Evolutionary conservation across 176 grass and related monocot genomes (phyloP).

Genomic region (Poa annua): DNA sequence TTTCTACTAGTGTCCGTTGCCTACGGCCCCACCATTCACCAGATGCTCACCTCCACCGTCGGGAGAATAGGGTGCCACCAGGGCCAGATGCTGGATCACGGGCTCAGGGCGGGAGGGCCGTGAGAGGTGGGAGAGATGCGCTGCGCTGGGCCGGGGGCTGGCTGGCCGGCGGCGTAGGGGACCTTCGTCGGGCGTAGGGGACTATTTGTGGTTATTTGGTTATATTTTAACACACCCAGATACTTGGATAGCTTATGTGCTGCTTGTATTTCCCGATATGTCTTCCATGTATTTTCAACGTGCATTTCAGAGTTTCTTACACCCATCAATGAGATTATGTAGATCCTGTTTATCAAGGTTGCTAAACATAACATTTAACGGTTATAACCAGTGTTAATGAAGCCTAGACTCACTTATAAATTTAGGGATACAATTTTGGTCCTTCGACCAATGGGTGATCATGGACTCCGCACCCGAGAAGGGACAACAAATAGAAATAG

Average conservation of each 20-base stretch:
- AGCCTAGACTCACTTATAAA: too few species aligned
- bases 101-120: background rate
- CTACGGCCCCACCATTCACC: background rate
- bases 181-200: background rate
- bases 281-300: too few species aligned
- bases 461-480: background rate
- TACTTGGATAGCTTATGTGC: too few species aligned
- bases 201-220: too few species aligned
- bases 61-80: background rate
- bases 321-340: too few species aligned
- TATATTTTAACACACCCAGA: too few species aligned
- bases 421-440: background rate
- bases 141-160: background rate
- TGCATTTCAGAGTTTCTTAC: too few species aligned
- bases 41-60: background rate
- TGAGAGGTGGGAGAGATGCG: background rate
- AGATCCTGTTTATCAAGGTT: too few species aligned
- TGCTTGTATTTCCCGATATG: too few species aligned
- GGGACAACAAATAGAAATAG: background rate
- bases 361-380: too few species aligned
- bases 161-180: background rate
- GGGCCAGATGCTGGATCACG: background rate
- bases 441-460: background rate
- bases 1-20: too few species aligned
- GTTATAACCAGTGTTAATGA: too few species aligned